A percentile compares a stretch with the other conserved stretches of the same genome.
phyloP scores from a whole-genome alignment of 1,139 yeast species.

The Candida buenavistaensis region DNA sequence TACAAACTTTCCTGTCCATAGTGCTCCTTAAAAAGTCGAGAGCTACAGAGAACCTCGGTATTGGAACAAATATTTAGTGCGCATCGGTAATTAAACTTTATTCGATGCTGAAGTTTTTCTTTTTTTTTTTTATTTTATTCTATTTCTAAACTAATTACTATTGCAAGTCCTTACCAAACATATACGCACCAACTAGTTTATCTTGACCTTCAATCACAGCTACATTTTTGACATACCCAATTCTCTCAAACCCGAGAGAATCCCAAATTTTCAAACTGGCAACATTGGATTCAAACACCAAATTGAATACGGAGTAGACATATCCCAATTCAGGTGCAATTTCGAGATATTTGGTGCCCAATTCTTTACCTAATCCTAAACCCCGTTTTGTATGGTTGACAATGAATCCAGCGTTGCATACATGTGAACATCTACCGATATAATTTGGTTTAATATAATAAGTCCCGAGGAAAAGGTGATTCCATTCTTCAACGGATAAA shows the following conservation, averaged over 20 bases:
- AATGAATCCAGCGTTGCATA: constrained; percentile 77
- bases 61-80: too few relatives aligned
- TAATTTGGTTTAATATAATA: constrained; percentile 81
- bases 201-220: constrained; percentile 62
- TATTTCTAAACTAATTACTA: not conserved
- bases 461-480: constrained; percentile 54
- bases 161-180: constrained; percentile 59
- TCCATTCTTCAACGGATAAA: constrained; percentile 32
- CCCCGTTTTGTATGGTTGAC: constrained; percentile 61
- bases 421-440: constrained; percentile 73
- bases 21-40: too few relatives aligned
- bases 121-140: too few relatives aligned
- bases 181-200: constrained; percentile 64
- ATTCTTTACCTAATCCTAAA: constrained; percentile 55
- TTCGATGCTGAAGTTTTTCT: too few relatives aligned
- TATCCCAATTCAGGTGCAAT: constrained; percentile 76
- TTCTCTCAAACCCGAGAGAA: constrained; percentile 65
- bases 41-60: too few relatives aligned
- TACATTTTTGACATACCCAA: constrained; percentile 67
- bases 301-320: constrained; percentile 76
- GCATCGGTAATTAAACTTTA: too few relatives aligned
- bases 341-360: constrained; percentile 60
- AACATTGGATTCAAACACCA: constrained; percentile 70
- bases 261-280: constrained; percentile 80
- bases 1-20: too few relatives aligned